Percentiles rank a stretch among this genome's conserved stretches.
Conservation (phyloP, 164 flowering plant species). For the Chimonanthus praecox region DNA sequence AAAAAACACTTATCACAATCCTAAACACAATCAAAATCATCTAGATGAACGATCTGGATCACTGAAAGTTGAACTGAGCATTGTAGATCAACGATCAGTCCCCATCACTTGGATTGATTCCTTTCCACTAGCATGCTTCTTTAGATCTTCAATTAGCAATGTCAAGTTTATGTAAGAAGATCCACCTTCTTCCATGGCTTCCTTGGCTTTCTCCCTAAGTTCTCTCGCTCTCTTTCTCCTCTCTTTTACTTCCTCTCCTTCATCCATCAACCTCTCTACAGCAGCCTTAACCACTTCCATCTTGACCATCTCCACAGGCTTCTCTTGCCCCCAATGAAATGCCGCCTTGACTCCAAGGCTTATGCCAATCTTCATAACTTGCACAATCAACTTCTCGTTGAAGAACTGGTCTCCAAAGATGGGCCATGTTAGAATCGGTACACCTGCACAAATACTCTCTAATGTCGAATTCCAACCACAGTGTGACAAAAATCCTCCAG, state of each 20-base stretch:
- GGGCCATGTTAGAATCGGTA: conserved; percentile 68
- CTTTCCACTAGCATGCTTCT: not conserved
- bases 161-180: conserved; percentile 35
- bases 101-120: not conserved
- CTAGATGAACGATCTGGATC: no score
- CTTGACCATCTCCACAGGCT: not conserved
- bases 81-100: not conserved
- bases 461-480: conserved; percentile 68
- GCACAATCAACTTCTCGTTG: conserved; percentile 47
- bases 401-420: conserved; percentile 50
- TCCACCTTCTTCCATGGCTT: conserved; percentile 46
- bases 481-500: conserved; percentile 54
- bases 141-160: conserved; percentile 34
- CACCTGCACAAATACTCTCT: conserved; percentile 41
- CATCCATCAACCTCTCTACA: conserved; percentile 31
- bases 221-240: conserved; percentile 33
- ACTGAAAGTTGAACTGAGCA: not conserved
- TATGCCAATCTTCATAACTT: conserved; percentile 14
- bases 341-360: not conserved
- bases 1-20: no score
- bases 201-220: conserved; percentile 27
- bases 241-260: conserved; percentile 27
- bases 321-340: conserved; percentile 36
- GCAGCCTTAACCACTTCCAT: conserved; percentile 26
- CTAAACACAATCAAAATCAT: no score